Percentiles rank a stretch among this genome's conserved stretches.
These are phyloP conservation scores for Yamadazyma insecticola DNA, from an alignment of 805 yeast species.

Conservation along the genomic window DNA sequence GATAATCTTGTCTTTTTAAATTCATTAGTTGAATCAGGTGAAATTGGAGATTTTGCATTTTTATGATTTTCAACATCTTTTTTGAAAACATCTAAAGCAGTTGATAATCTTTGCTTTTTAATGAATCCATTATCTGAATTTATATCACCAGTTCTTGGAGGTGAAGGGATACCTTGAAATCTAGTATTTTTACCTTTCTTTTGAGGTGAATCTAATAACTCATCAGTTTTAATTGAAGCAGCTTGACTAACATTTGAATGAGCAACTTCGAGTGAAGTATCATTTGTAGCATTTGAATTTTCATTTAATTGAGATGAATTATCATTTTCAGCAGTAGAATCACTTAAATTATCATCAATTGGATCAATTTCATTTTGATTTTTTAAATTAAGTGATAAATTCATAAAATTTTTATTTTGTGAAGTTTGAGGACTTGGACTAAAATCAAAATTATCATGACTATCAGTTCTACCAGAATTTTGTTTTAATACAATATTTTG, in stretches of 20 bases:
- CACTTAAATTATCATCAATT: conserved; percentile 1
- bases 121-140: conserved; percentile 1
- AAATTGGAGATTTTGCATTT: conserved; percentile 8
- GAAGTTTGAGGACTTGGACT: conserved; percentile 10
- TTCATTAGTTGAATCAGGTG: too few species aligned
- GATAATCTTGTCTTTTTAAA: too few species aligned
- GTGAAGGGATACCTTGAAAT: conserved; percentile 6
- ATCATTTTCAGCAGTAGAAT: conserved; percentile 3
- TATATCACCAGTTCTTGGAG: conserved; percentile 2
- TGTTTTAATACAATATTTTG: conserved; percentile 6
- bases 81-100: conserved; percentile 24
- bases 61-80: conserved; percentile 22
- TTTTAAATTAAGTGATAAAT: conserved; percentile 15
- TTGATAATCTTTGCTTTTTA: conserved; percentile 16
- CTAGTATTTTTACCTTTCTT: not conserved
- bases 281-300: conserved; percentile 9
- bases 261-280: not conserved
- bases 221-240: conserved; percentile 10
- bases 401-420: conserved; percentile 18
- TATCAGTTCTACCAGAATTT: conserved; percentile 2
- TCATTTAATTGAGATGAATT: not conserved
- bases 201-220: conserved; percentile 9
- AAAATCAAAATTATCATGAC: conserved; percentile 11
- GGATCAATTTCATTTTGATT: conserved; percentile 2
- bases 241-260: conserved; percentile 5